phyloP scores from a whole-genome alignment of 1,284 basidiomycete species.

The Leccinum fallax region DNA sequence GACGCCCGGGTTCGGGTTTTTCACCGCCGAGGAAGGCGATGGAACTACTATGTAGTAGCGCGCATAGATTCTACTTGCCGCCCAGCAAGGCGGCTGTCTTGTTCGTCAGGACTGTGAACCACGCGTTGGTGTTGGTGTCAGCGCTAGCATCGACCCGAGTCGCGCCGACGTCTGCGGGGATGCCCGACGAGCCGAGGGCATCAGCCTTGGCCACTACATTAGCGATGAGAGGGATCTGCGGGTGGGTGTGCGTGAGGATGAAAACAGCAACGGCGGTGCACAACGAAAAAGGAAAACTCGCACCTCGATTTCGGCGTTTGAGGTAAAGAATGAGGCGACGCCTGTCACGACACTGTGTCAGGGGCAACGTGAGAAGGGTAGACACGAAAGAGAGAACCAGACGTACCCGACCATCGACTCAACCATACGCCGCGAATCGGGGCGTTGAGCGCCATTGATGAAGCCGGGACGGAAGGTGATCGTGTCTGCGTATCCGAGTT shows the following conservation, averaged over 20 bases:
- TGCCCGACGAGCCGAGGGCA: slow-evolving; percentile 22
- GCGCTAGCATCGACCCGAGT: slow-evolving; percentile 22
- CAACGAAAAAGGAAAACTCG: slow-evolving; percentile 1
- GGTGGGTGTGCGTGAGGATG: neutral
- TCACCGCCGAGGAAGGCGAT: neutral
- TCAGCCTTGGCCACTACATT: slow-evolving; percentile 33
- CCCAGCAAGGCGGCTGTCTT: slow-evolving; percentile 16
- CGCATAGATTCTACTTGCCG: neutral
- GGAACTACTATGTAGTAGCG: too few relatives aligned
- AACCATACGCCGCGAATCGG: slow-evolving; percentile 37
- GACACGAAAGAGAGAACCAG: neutral
- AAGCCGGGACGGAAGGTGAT: slow-evolving; percentile 69
- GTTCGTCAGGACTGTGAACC: slow-evolving; percentile 30
- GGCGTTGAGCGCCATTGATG: slow-evolving; percentile 47
- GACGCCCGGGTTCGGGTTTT: neutral
- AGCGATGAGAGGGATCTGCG: slow-evolving; percentile 19
- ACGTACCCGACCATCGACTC: slow-evolving; percentile 50
- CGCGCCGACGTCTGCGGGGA: slow-evolving; percentile 22
- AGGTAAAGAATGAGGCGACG: slow-evolving; percentile 42
- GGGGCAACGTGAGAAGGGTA: neutral
- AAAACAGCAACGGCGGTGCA: neutral
- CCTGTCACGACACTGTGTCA: slow-evolving; percentile 40
- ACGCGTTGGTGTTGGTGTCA: neutral
- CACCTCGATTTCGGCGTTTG: slow-evolving; percentile 49
- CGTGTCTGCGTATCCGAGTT: slow-evolving; percentile 66